Evolutionary conservation across 2,329 filamentous ascomycete genomes (phyloP).

Genomic region (Zymoseptoria passerinii): DNA sequence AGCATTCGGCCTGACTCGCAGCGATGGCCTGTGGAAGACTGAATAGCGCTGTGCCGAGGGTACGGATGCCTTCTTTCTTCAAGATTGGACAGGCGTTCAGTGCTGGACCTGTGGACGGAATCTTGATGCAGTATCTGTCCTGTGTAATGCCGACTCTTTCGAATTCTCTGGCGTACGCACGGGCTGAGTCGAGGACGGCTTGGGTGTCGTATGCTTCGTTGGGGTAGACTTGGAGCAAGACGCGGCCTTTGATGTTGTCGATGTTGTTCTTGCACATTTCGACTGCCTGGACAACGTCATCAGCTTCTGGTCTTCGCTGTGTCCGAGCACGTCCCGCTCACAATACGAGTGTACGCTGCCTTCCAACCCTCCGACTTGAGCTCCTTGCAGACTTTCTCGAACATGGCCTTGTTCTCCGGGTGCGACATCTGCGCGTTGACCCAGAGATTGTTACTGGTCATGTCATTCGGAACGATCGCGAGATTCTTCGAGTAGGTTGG

Average conservation of each 20-base stretch:
- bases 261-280: constrained; percentile 17
- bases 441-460: constrained; percentile 16
- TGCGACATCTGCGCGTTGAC: constrained; percentile 17
- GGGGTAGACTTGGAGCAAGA: constrained; percentile 15
- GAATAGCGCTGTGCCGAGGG: constrained; percentile 56
- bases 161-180: constrained; percentile 21
- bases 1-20: constrained; percentile 50
- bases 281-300: constrained; percentile 7
- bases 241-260: constrained; percentile 17
- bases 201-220: constrained; percentile 14
- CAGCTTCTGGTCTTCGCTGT: neutral
- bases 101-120: constrained; percentile 56
- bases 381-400: constrained; percentile 17
- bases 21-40: constrained; percentile 52
- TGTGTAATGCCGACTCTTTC: constrained; percentile 20
- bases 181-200: constrained; percentile 12
- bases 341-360: constrained; percentile 15
- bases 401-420: constrained; percentile 14
- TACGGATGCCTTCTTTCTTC: constrained; percentile 47
- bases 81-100: constrained; percentile 51
- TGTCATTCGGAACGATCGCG: constrained; percentile 14
- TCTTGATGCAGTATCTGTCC: constrained; percentile 52
- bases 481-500: constrained; percentile 15
- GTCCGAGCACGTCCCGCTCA: neutral
- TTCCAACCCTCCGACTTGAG: constrained; percentile 16